These are phyloP conservation scores for Fremontodendron californicum DNA, from an alignment of 345 rosid species.

Conservation along the genomic window DNA sequence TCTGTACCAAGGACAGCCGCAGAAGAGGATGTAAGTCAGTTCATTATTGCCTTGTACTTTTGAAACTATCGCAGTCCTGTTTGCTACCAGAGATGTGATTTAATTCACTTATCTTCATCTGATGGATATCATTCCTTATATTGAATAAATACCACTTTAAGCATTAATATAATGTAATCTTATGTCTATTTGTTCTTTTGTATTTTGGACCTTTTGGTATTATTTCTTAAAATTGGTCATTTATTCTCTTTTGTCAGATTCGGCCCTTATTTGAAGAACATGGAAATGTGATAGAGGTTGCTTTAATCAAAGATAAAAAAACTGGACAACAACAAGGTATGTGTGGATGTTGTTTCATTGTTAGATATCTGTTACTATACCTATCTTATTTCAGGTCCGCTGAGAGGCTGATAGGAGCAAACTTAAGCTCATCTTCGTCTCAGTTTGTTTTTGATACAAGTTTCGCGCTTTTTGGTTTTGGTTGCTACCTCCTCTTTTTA, in stretches of 20 bases:
- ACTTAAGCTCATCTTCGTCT: constrained; percentile 70
- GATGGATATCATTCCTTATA: neutral
- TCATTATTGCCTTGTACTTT: neutral
- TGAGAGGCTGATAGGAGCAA: constrained; percentile 94
- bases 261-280: constrained; percentile 82
- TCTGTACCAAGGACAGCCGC: constrained; percentile 85
- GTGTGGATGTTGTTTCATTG: constrained; percentile 33
- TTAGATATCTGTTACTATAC: constrained; percentile 38
- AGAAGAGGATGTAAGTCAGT: constrained; percentile 78
- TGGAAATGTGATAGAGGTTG: constrained; percentile 93
- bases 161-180: neutral
- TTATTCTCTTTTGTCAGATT: constrained; percentile 44
- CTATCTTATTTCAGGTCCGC: constrained; percentile 71
- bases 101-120: neutral
- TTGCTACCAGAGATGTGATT: no score
- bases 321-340: constrained; percentile 98
- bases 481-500: constrained; percentile 39
- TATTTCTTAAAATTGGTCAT: constrained; percentile 13
- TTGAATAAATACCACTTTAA: neutral
- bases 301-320: constrained; percentile 88
- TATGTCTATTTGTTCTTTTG: neutral
- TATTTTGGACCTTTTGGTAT: neutral
- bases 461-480: constrained; percentile 61
- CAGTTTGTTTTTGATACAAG: constrained; percentile 72
- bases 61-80: neutral